Evolutionary conservation across 1,139 yeast genomes (phyloP), one percentile per base, ranked within the genome.

Genomic region (Candida frijolesensis): DNA sequence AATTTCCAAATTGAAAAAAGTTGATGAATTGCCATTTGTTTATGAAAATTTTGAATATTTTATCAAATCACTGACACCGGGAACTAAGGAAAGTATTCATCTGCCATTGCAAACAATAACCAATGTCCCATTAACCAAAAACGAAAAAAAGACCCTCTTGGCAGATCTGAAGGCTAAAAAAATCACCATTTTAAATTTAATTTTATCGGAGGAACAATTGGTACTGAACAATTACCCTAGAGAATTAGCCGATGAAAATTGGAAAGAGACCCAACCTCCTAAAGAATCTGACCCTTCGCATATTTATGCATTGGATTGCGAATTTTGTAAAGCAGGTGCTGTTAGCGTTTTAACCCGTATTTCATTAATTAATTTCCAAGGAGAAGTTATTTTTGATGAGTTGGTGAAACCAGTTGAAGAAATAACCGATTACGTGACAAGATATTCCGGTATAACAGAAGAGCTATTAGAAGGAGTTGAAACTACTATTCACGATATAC

Each of bases 281-380:
- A 80, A 71, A 3, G 85, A 83, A 0, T 15, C 39, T 2, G 14
- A 15, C 4, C 25, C 33, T 22, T 79, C 86, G 3, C 83, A 75
- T 49, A 83, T 87, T 0, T 89, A 81, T 70, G 95, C 96, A 0
- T 61, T 94, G 19, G 99, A 94, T 68, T 94, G 99, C 71, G 99
- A 94, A 67, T 94, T 94, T 89, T 90, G 97, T 64, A 71, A 77
- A 51, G 71, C 94, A 0, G 80, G 71, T 0, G 56, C 62, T 1
- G 90, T 89, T 0, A 76, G 79, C 44, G 96, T 84, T 3, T 71
- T 92, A 41, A 84, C 98, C 0, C 74, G 98, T 51, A 83, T 89
- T 1, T 88, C 97, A 1, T 60, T 94, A 15, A 78, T 90, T 1
- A 83, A 89, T 62, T 83, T 82, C 60, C 74, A 83, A 37, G 81